These are phyloP conservation scores for Termitomyces sp. DNA, from an alignment of 768 basidiomycete genomes.

Conservation along the genomic window DNA sequence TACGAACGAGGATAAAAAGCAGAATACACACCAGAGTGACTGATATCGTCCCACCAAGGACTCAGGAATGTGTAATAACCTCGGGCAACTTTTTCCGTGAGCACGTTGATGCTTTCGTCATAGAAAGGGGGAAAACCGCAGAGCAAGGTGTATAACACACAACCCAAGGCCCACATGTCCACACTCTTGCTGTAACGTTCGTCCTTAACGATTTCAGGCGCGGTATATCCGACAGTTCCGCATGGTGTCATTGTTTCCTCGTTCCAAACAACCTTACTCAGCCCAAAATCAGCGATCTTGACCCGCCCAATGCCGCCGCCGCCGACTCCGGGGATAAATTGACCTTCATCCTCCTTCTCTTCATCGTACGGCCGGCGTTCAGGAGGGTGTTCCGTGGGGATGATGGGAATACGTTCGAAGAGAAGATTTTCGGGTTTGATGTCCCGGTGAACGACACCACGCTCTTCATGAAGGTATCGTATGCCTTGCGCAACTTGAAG, in stretches of 20 bases:
- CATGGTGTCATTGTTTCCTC: slow-evolving; percentile 99
- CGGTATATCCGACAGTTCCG: slow-evolving; percentile 99
- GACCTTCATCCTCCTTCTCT: slow-evolving; percentile 97
- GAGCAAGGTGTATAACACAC: slow-evolving; percentile 96
- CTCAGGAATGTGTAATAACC: slow-evolving; percentile 98
- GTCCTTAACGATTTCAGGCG: slow-evolving; percentile 99
- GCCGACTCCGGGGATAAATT: slow-evolving; percentile 86
- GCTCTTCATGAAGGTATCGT: slow-evolving; percentile 93
- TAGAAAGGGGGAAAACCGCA: slow-evolving; percentile 99
- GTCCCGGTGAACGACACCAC: slow-evolving; percentile 96
- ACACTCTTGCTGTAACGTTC: slow-evolving; percentile 95
- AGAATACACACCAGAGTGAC: slow-evolving; percentile 54
- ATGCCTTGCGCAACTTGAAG: slow-evolving; percentile 94
- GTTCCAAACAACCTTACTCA: slow-evolving; percentile 97
- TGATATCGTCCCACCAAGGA: slow-evolving; percentile 99
- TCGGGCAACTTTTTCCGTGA: slow-evolving; percentile 96
- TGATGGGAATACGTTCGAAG: slow-evolving; percentile 87
- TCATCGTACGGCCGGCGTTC: slow-evolving; percentile 88
- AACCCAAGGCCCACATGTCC: slow-evolving; percentile 99
- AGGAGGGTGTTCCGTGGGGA: slow-evolving; percentile 69
- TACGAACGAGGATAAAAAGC: background rate
- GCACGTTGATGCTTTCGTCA: slow-evolving; percentile 96
- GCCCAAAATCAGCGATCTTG: slow-evolving; percentile 98
- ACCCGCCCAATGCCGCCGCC: slow-evolving; percentile 97
- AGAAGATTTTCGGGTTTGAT: slow-evolving; percentile 98